These are phyloP conservation scores for Entamoeba histolytica DNA, from an alignment of 208 protist genomes.

Conservation along the genomic window DNA sequence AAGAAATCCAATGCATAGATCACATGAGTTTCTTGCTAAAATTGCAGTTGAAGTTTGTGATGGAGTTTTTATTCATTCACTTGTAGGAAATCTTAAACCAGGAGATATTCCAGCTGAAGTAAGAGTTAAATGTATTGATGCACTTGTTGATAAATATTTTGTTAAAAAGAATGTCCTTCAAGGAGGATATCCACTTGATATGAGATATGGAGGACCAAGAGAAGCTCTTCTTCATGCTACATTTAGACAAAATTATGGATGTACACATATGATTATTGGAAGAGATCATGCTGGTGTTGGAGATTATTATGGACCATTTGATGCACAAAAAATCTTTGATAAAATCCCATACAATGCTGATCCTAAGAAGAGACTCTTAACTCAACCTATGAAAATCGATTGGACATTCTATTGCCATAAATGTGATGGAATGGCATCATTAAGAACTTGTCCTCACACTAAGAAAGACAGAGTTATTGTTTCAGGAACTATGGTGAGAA, in stretches of 20 bases:
- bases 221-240: not conserved
- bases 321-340: not conserved
- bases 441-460: not conserved
- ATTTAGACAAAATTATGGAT: not conserved
- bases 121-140: not conserved
- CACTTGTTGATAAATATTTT: not conserved
- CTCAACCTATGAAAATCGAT: not conserved
- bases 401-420: not conserved
- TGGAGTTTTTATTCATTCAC: not conserved
- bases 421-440: not conserved
- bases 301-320: not conserved
- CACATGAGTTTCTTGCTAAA: not conserved
- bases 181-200: not conserved
- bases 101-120: not conserved
- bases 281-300: not conserved
- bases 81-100: not conserved
- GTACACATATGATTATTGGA: not conserved
- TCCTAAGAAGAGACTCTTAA: not conserved
- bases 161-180: not conserved
- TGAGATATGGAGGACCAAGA: not conserved
- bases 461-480: not conserved
- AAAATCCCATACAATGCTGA: not conserved
- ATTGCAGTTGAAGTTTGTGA: not conserved
- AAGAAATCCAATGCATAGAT: not conserved
- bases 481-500: not conserved